Evolutionary conservation across 768 basidiomycete species (phyloP), one percentile per base, ranked within the genome.

Genomic region (Tulasnella sp.): DNA sequence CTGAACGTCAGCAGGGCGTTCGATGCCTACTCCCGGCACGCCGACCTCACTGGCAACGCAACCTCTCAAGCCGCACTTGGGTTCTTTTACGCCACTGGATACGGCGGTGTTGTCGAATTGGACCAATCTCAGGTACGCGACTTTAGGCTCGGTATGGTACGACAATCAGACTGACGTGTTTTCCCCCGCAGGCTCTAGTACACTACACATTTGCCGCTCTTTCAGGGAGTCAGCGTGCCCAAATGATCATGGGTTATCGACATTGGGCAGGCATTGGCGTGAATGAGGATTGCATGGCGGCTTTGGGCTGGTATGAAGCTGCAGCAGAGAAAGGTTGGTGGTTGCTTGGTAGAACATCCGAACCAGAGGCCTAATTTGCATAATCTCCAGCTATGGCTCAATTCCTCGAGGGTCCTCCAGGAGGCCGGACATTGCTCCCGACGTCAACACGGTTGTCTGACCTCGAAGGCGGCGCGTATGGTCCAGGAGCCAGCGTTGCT

Each of bases 181-280:
- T n/a, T 24, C 72, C 8, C n/a, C 44, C 24, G 19, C 91, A 92
- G 85, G 96, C 97, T 0, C 91, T 97, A 81, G 88, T 99, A 0
- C 94, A 97, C 83, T 96, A 96, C 84, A 98, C 97, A 0, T 99
- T 99, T 83, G 92, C 97, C 4, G 96, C 95, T 0, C 91, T 96
- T 75, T 92, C 93, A 1, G 94, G 93, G 0, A 90, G 96, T 85
- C 91, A 92, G 82, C 93, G 93, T 7, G 94, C 97, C 0, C 92
- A 96, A 84, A 96, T 97, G 94, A 91, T 95, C 1, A 87, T 99
- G 42, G 98, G 92, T 0, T 99, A 97, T 85, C 90, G 96, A 38
- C 92, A 97, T 83, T 99, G 96, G 97, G 92, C 94, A 52, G 98
- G 98, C 0, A 98, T 99, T 79, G 94, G 97, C 16, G 92, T 95